Percentiles rank a stretch among this genome's conserved stretches.
Evolutionary conservation across 805 yeast species (phyloP).

Genomic region (Nakazawaea wyomingensis): DNA sequence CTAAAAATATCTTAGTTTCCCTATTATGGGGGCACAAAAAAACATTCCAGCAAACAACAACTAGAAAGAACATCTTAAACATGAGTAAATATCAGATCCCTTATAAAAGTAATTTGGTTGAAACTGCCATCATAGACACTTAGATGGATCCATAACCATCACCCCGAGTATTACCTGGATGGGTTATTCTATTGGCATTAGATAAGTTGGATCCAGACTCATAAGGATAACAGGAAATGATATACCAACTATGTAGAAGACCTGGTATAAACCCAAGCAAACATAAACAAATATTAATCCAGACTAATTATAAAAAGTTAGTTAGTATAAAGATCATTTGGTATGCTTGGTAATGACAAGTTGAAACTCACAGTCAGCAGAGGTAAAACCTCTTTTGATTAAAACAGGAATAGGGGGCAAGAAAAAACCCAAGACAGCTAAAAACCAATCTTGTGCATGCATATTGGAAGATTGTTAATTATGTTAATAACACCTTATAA

Average conservation of each 20-base stretch:
- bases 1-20: too few species aligned
- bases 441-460: slow-evolving; percentile 46
- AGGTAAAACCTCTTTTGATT: slow-evolving; percentile 56
- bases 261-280: slow-evolving; percentile 74
- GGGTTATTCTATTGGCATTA: slow-evolving; percentile 23
- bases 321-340: too few species aligned
- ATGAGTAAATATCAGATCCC: too few species aligned
- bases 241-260: slow-evolving; percentile 70
- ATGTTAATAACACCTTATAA: not conserved
- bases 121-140: not conserved
- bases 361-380: slow-evolving; percentile 42
- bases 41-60: too few species aligned
- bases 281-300: slow-evolving; percentile 64
- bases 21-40: too few species aligned
- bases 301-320: slow-evolving; percentile 23
- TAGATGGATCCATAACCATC: slow-evolving; percentile 28
- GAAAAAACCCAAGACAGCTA: slow-evolving; percentile 63
- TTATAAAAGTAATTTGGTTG: too few species aligned
- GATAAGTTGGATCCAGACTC: slow-evolving; percentile 16
- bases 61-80: too few species aligned
- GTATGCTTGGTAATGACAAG: too few species aligned
- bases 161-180: slow-evolving; percentile 29
- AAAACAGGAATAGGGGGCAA: slow-evolving; percentile 71
- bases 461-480: not conserved
- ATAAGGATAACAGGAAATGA: slow-evolving; percentile 66